phyloP scores from a whole-genome alignment of 2,329 filamentous ascomycete species.

The Pseudogymnoascus sp. region DNA sequence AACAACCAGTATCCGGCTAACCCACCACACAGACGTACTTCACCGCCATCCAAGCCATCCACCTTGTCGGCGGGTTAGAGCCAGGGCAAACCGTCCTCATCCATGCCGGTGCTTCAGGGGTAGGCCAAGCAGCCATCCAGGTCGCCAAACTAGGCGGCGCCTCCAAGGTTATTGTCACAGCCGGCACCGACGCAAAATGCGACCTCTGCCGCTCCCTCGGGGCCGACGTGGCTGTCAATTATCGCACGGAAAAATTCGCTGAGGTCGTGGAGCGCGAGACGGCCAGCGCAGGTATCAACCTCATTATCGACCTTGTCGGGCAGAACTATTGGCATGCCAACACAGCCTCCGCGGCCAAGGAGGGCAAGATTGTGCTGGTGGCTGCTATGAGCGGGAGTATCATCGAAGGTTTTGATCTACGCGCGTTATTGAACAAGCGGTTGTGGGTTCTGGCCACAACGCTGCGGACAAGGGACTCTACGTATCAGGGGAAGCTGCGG shows the following conservation, averaged over 20 bases:
- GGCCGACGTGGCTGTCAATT: constrained; percentile 15
- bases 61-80: constrained; percentile 66
- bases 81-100: constrained; percentile 69
- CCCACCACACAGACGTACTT: constrained; percentile 60
- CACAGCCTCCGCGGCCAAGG: constrained; percentile 62
- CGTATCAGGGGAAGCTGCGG: constrained; percentile 70
- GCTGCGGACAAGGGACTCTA: constrained; percentile 66
- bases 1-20: not conserved
- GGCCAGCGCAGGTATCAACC: constrained; percentile 67
- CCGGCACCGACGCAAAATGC: constrained; percentile 71
- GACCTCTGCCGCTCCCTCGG: constrained; percentile 40
- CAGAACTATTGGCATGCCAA: constrained; percentile 73
- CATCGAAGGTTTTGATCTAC: constrained; percentile 61
- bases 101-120: constrained; percentile 84
- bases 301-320: constrained; percentile 82
- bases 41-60: constrained; percentile 83
- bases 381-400: constrained; percentile 64
- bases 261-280: constrained; percentile 54
- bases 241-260: constrained; percentile 16
- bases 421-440: constrained; percentile 65
- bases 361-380: constrained; percentile 68
- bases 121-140: constrained; percentile 83
- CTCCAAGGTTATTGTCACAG: constrained; percentile 67
- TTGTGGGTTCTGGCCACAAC: constrained; percentile 74
- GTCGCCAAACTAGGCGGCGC: constrained; percentile 61